phyloP scores from a whole-genome alignment of 1,284 basidiomycete genomes.

The Irpex sp. region DNA sequence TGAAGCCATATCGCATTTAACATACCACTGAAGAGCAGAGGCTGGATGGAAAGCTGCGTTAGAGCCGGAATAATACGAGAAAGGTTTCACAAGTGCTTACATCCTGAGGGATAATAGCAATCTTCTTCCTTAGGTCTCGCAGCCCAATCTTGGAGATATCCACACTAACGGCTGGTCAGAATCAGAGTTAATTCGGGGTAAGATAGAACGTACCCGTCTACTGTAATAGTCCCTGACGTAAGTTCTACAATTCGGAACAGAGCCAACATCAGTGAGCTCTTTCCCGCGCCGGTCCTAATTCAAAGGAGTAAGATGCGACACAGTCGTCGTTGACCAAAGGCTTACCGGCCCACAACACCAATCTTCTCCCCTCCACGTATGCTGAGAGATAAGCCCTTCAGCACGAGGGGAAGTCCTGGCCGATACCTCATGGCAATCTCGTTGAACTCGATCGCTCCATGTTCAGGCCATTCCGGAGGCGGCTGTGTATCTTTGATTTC shows the following conservation, averaged over 20 bases:
- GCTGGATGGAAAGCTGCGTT: slow-evolving; percentile 2
- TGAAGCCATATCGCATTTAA: background rate
- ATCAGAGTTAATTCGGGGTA: background rate
- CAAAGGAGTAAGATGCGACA: background rate
- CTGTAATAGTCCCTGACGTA: slow-evolving; percentile 53
- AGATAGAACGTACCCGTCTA: slow-evolving; percentile 41
- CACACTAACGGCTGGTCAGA: slow-evolving; percentile 25
- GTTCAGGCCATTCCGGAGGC: slow-evolving; percentile 43
- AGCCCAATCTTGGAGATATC: slow-evolving; percentile 67
- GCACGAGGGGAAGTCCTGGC: slow-evolving; percentile 49
- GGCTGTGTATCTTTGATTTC: slow-evolving; percentile 52
- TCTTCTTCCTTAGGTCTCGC: slow-evolving; percentile 53
- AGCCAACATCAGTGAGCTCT: slow-evolving; percentile 58
- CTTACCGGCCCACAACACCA: slow-evolving; percentile 57
- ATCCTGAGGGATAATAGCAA: slow-evolving; percentile 92
- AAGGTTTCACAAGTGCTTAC: slow-evolving; percentile 22
- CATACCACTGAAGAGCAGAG: slow-evolving; percentile 15
- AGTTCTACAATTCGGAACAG: slow-evolving; percentile 49
- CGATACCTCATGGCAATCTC: slow-evolving; percentile 55
- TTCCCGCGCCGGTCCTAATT: slow-evolving; percentile 68
- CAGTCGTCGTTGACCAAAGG: slow-evolving; percentile 14
- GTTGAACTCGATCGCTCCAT: slow-evolving; percentile 47
- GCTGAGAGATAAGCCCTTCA: slow-evolving; percentile 51
- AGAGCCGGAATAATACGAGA: background rate
- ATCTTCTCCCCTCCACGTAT: slow-evolving; percentile 75